Base-by-base conservation (phyloP, 805 yeast genomes). In the Yueomyces sp. region DNA sequence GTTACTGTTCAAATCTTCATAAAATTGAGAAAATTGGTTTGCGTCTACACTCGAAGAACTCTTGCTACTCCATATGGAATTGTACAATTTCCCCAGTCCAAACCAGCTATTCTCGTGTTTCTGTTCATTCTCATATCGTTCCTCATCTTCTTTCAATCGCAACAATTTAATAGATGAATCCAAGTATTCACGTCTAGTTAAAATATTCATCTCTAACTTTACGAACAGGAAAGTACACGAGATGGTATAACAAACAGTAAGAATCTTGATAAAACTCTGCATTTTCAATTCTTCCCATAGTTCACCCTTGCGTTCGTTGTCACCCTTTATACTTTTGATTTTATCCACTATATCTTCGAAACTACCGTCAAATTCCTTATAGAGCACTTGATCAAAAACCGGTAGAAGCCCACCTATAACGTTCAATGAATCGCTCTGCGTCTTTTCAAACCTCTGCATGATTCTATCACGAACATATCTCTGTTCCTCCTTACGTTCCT, bases 351-450 rank as follows among this genome's bases (percentile, higher is more conserved):
- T 40, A n/a, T 49, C 55, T 40, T 57, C 62, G 38, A 52, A 50
- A 51, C 52, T 55, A 41, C 33, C 33, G 6, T 30, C 9, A 6
- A 55, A 47, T 9, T 48, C 49, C 28, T 49, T 47, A 9, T 55
- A 48, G 39, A 59, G 40, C 2, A 57, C 57, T 43, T 57, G 72
- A 4, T 79, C 70, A 38, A 88, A 66, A 4, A 85, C 85, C 2
- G 95, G 94, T 41, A 85, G 67, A 48, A 90, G 69, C 3, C 94
- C 88, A 57, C 84, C 69, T 42, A 88, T 76, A 0, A 96, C 90
- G 65, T 77, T 78, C 42, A 82, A 71, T 40, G 95, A 85, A 62
- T 90, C 97, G 52, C 80, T 79, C 56, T 88, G 96, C 8, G 96
- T 90, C 66, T 87, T 96, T 42, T 82, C 78, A 54, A 87, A 90